A percentile compares a stretch with the other conserved stretches of the same genome.
phyloP scores from a whole-genome alignment of 495 filamentous ascomycete genomes.

The Xylona heveae region DNA sequence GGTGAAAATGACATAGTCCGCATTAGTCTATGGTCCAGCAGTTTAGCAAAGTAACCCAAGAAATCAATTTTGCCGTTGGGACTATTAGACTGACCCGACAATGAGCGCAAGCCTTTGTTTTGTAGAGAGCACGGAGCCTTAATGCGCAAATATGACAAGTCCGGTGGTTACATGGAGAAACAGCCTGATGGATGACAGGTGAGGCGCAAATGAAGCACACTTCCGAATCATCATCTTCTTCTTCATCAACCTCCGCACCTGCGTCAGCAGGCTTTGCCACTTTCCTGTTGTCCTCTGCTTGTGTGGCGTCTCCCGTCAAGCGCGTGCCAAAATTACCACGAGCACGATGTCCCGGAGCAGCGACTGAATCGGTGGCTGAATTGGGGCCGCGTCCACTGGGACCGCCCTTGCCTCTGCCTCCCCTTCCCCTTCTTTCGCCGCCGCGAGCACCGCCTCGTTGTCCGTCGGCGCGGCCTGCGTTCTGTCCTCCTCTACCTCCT shows the following conservation, averaged over 20 bases:
- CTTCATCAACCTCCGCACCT: background rate
- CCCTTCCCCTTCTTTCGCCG: slow-evolving; percentile 12
- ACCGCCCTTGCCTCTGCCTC: slow-evolving; percentile 7
- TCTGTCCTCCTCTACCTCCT: slow-evolving; percentile 10
- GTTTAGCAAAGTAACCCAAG: background rate
- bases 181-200: slow-evolving; percentile 56
- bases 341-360: background rate
- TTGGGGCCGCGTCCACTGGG: background rate
- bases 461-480: slow-evolving; percentile 5
- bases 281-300: background rate
- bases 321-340: slow-evolving; percentile 12
- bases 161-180: slow-evolving; percentile 13
- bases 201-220: slow-evolving; percentile 96
- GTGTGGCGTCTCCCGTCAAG: slow-evolving; percentile 13
- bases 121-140: slow-evolving; percentile 77
- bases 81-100: slow-evolving; percentile 43
- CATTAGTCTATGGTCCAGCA: slow-evolving; percentile 33
- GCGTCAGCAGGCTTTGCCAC: background rate
- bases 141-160: slow-evolving; percentile 14
- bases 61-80: background rate
- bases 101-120: slow-evolving; percentile 84
- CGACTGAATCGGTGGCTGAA: background rate
- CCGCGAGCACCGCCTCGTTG: slow-evolving; percentile 9
- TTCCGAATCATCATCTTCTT: slow-evolving; percentile 46
- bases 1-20: slow-evolving; percentile 77